phyloP scores from a whole-genome alignment of 129 eudicot genomes.

The Cynara cardunculus region DNA sequence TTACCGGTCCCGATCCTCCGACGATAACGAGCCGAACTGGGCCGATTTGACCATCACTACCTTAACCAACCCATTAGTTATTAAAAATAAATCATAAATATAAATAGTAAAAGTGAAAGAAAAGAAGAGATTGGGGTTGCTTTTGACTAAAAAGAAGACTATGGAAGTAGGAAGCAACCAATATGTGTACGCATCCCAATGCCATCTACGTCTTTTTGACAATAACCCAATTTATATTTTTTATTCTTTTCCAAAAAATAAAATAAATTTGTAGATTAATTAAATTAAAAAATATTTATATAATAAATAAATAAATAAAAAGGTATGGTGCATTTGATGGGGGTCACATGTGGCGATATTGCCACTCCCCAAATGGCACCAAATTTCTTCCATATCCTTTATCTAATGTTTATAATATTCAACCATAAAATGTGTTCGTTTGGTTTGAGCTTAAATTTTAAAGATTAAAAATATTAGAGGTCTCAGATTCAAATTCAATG shows the following conservation, averaged over 20 bases:
- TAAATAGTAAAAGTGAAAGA: neutral
- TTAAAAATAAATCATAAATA: neutral
- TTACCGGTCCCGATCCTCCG: too few relatives aligned
- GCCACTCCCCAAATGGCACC: slow-evolving; percentile 13
- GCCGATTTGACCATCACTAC: too few relatives aligned
- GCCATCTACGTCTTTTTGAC: neutral
- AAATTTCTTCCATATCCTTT: slow-evolving; percentile 23
- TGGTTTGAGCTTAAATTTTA: too few relatives aligned
- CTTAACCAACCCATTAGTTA: too few relatives aligned
- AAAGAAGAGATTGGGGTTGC: neutral
- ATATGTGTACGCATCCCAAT: neutral
- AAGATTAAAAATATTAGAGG: too few relatives aligned
- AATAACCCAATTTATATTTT: neutral
- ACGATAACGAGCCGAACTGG: too few relatives aligned
- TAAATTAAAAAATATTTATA: too few relatives aligned
- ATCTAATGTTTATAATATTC: neutral
- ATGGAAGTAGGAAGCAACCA: neutral
- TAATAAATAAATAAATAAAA: too few relatives aligned
- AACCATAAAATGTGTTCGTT: too few relatives aligned
- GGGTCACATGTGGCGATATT: slow-evolving; percentile 14
- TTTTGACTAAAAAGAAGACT: neutral
- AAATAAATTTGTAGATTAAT: too few relatives aligned
- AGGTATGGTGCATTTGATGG: slow-evolving; percentile 24
- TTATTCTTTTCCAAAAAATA: neutral
- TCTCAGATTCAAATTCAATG: too few relatives aligned